phyloP scores from a whole-genome alignment of 257 asterid species.

The Solanum okadae region DNA sequence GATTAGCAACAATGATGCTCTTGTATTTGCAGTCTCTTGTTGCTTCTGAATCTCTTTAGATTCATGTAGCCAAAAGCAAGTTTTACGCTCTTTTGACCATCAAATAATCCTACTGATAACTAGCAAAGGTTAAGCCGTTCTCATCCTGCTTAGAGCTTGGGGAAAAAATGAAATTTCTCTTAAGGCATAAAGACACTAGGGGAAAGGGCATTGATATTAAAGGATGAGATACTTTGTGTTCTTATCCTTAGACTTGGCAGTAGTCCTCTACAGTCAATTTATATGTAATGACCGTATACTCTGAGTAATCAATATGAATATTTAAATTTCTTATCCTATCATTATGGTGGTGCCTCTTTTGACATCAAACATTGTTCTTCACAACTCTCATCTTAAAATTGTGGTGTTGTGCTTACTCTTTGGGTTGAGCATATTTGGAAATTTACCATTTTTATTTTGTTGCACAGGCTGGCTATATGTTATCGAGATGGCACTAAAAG shows the following conservation, averaged over 20 bases:
- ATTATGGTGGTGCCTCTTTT: not conserved
- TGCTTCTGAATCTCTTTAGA: not conserved
- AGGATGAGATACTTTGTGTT: not conserved
- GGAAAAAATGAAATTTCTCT: not conserved
- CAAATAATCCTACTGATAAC: not conserved
- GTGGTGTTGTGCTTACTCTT: not conserved
- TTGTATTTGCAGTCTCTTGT: not conserved
- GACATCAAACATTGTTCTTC: not conserved
- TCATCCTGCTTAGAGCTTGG: not conserved
- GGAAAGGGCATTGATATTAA: not conserved
- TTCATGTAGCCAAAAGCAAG: not conserved
- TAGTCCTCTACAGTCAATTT: not conserved
- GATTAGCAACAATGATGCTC: not conserved
- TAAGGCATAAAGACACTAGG: not conserved
- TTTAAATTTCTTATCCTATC: not conserved
- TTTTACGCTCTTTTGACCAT: not conserved
- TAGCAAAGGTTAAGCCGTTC: not conserved
- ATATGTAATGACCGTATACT: not conserved
- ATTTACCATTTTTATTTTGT: constrained; percentile 12
- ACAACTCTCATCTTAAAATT: not conserved
- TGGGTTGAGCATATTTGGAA: not conserved
- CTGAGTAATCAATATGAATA: not conserved
- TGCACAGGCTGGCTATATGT: constrained; percentile 94
- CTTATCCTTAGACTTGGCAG: not conserved
- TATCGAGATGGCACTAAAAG: constrained; percentile 78